These are phyloP conservation scores for Petunia secreta DNA, from an alignment of 257 asterid genomes.

Conservation along the genomic window DNA sequence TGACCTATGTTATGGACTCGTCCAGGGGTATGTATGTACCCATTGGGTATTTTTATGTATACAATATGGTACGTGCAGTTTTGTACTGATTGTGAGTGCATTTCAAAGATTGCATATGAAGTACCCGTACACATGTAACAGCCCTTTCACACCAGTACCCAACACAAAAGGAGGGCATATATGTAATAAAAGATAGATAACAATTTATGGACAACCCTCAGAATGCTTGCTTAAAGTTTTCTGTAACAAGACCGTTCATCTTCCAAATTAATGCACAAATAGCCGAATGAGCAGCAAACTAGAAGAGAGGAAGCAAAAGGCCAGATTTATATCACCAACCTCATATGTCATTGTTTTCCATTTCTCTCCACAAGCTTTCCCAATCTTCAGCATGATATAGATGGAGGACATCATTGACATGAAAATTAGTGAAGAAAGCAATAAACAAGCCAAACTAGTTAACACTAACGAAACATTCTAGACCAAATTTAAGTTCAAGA, in stretches of 20 bases:
- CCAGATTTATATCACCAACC: slow-evolving; percentile 45
- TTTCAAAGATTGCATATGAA: not conserved
- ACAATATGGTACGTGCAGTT: not conserved
- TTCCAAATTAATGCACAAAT: not conserved
- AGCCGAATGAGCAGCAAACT: not conserved
- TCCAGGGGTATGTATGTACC: not conserved
- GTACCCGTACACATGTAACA: not conserved
- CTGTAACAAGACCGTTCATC: not conserved
- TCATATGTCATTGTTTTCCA: slow-evolving; percentile 94
- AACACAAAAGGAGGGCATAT: slow-evolving; percentile 1
- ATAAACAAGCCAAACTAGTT: slow-evolving; percentile 19
- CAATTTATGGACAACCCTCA: not conserved
- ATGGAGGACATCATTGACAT: slow-evolving; percentile 9
- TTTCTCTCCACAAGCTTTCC: slow-evolving; percentile 97
- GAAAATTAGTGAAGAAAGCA: not conserved
- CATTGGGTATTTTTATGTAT: not conserved
- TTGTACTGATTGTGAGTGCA: not conserved
- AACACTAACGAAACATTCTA: slow-evolving; percentile 9
- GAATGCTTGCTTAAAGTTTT: not conserved
- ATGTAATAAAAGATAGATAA: not conserved
- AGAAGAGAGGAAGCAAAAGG: not conserved
- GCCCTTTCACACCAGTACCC: not conserved
- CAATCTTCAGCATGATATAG: slow-evolving; percentile 57
- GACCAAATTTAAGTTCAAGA: slow-evolving; percentile 20
- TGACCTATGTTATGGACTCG: not conserved